These are phyloP conservation scores for Didymella glomerata DNA, from an alignment of 2,329 filamentous ascomycete species.

Conservation along the genomic window DNA sequence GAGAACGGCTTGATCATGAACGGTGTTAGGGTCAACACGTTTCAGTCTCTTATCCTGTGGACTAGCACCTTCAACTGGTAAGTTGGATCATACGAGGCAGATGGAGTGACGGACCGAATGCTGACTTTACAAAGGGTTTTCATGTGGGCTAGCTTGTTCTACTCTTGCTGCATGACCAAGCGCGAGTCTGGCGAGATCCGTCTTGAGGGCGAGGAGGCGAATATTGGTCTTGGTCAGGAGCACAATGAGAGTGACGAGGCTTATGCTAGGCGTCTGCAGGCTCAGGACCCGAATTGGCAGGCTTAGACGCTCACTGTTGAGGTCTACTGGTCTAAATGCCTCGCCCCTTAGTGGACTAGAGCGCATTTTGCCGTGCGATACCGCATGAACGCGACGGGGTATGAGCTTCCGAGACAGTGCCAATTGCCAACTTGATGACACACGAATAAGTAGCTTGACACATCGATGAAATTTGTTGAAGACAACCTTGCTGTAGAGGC, in stretches of 20 bases:
- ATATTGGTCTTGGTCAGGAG: constrained; percentile 22
- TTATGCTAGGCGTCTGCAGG: constrained; percentile 31
- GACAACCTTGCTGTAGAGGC: no score
- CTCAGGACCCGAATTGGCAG: constrained; percentile 33
- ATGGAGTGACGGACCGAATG: neutral
- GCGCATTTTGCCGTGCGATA: no score
- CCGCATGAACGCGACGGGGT: no score
- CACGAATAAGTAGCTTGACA: neutral
- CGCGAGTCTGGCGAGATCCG: constrained; percentile 33
- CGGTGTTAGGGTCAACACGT: constrained; percentile 32
- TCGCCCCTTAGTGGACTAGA: no score
- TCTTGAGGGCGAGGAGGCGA: constrained; percentile 33
- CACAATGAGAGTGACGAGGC: constrained; percentile 30
- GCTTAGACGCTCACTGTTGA: constrained; percentile 6
- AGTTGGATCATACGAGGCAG: constrained; percentile 1
- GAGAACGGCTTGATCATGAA: constrained; percentile 28
- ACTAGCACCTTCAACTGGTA: constrained; percentile 39
- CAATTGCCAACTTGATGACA: neutral
- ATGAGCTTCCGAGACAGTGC: neutral
- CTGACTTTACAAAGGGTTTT: constrained; percentile 30
- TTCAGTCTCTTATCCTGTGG: constrained; percentile 34
- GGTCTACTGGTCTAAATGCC: no score
- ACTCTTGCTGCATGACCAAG: constrained; percentile 39
- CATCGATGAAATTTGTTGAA: neutral
- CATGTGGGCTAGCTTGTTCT: constrained; percentile 37